These are phyloP conservation scores for Zopfia rhizophila DNA, from an alignment of 2,329 filamentous ascomycete species.

Conservation along the genomic window DNA sequence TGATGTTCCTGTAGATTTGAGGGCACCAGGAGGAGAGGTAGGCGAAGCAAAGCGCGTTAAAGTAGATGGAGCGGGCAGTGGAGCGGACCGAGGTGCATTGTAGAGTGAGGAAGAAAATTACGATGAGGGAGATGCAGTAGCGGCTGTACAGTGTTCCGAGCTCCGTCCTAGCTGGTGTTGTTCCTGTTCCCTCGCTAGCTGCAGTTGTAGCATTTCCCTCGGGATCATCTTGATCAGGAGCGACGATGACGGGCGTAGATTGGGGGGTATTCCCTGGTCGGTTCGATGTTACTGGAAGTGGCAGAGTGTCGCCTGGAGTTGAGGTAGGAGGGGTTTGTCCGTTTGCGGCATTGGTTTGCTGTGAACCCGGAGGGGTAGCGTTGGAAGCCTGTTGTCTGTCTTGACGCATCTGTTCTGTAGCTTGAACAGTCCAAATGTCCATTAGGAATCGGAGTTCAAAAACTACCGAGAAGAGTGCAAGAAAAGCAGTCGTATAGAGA, in stretches of 20 bases:
- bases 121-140: slow-evolving; percentile 69
- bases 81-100: slow-evolving; percentile 68
- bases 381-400: slow-evolving; percentile 56
- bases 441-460: slow-evolving; percentile 73
- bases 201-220: slow-evolving; percentile 48
- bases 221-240: slow-evolving; percentile 67
- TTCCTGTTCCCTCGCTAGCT: slow-evolving; percentile 39
- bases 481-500: slow-evolving; percentile 66
- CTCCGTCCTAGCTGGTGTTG: slow-evolving; percentile 52
- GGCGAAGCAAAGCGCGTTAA: slow-evolving; percentile 71
- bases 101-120: slow-evolving; percentile 67
- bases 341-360: slow-evolving; percentile 27
- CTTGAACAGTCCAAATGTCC: slow-evolving; percentile 74
- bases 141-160: slow-evolving; percentile 69
- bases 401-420: slow-evolving; percentile 57
- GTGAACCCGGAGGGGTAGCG: slow-evolving; percentile 31
- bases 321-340: slow-evolving; percentile 27
- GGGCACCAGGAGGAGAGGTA: slow-evolving; percentile 94
- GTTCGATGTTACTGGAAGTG: slow-evolving; percentile 62
- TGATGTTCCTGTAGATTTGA: slow-evolving; percentile 89
- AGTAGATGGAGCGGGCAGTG: slow-evolving; percentile 63
- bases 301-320: slow-evolving; percentile 52
- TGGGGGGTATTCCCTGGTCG: slow-evolving; percentile 47
- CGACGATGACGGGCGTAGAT: slow-evolving; percentile 66
- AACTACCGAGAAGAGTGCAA: slow-evolving; percentile 69